Evolutionary conservation across 192 early-diverging fungal species (phyloP).

Genomic region (Spinellus fusiger): DNA sequence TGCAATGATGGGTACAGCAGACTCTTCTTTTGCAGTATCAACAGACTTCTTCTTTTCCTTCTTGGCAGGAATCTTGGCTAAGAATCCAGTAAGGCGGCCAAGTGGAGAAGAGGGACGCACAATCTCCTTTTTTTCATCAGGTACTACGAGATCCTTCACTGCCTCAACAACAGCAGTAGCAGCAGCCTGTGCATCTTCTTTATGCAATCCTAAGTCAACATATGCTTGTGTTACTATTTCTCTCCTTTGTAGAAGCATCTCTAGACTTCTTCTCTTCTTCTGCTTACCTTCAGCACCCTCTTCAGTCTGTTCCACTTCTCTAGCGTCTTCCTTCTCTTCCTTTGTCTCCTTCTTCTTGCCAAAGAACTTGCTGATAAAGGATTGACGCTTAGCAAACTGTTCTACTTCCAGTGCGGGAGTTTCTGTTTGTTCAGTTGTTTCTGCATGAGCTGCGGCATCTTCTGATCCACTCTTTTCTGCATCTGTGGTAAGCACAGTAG

Average conservation of each 20-base stretch:
- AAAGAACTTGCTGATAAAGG: slow-evolving; percentile 13
- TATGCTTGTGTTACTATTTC: background rate
- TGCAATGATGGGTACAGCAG: background rate
- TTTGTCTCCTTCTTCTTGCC: slow-evolving; percentile 5
- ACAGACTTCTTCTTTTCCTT: slow-evolving; percentile 8
- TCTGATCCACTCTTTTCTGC: slow-evolving; percentile 20
- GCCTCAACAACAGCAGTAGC: background rate
- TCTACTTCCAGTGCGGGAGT: background rate
- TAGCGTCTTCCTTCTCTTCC: background rate
- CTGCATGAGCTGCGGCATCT: slow-evolving; percentile 22
- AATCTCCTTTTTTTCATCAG: background rate
- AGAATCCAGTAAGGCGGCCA: slow-evolving; percentile 10
- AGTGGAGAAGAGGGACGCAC: slow-evolving; percentile 15
- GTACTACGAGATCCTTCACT: background rate
- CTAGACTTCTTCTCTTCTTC: background rate
- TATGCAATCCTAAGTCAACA: background rate
- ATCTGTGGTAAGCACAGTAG: background rate
- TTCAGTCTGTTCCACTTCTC: background rate
- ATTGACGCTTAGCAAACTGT: slow-evolving; percentile 6
- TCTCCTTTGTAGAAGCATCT: background rate
- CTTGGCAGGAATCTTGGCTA: slow-evolving; percentile 2
- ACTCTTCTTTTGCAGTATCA: background rate
- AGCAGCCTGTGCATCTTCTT: background rate
- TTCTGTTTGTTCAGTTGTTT: slow-evolving; percentile 1
- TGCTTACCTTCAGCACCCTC: background rate